phyloP scores from a whole-genome alignment of 768 basidiomycete species.

The Trametes coccinea region DNA sequence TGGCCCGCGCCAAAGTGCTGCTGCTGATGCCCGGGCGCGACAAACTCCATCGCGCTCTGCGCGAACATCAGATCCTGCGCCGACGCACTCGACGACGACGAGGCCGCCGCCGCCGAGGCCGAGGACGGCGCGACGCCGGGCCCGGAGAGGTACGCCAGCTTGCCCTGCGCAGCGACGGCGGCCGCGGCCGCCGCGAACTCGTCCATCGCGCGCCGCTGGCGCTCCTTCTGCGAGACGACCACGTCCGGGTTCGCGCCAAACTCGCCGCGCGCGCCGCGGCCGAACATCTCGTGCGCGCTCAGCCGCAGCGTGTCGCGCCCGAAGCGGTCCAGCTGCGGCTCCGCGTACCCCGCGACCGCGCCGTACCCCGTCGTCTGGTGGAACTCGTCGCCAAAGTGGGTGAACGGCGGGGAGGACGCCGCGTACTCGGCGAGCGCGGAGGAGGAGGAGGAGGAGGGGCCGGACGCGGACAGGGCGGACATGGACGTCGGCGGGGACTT shows the following conservation, averaged over 20 bases:
- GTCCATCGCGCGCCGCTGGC: constrained; percentile 33
- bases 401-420: not conserved
- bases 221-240: constrained; percentile 32
- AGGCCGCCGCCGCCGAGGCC: not conserved
- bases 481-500: constrained; percentile 25
- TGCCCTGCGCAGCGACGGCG: not conserved
- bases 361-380: not conserved
- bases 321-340: constrained; percentile 34
- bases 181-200: constrained; percentile 5
- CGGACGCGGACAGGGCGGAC: not conserved
- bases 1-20: not conserved
- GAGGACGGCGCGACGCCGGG: constrained; percentile 5
- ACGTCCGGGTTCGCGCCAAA: constrained; percentile 38
- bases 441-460: not conserved
- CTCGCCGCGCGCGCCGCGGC: constrained; percentile 60
- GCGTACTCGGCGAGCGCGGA: no score
- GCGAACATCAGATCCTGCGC: not conserved
- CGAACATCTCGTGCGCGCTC: constrained; percentile 68
- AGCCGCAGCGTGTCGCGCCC: constrained; percentile 36
- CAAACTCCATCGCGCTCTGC: not conserved
- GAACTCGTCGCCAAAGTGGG: not conserved
- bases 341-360: constrained; percentile 16
- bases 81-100: not conserved
- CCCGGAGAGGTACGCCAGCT: constrained; percentile 3
- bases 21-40: not conserved